Percentiles rank a stretch among this genome's conserved stretches.
These are phyloP conservation scores for Cystobasidium pallidum DNA, from an alignment of 1,284 basidiomycete species.

Conservation along the genomic window DNA sequence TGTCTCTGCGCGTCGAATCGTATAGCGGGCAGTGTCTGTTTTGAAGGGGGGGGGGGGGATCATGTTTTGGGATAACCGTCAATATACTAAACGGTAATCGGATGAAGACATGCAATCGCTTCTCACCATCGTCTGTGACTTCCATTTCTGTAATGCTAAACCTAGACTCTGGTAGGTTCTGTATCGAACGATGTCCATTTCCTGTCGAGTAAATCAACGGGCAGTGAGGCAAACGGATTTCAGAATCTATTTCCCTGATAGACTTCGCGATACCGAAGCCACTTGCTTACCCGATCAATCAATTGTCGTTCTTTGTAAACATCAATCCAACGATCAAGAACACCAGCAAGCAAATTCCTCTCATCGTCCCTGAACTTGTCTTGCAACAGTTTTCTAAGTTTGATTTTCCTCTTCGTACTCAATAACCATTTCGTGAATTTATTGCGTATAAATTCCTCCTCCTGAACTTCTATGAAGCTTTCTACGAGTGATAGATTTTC, in stretches of 20 bases:
- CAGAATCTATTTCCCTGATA: no score
- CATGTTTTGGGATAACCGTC: background rate
- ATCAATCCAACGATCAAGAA: constrained; percentile 29
- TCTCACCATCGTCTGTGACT: constrained; percentile 32
- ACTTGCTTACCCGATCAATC: constrained; percentile 10
- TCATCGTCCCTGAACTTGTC: constrained; percentile 18
- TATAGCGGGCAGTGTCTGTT: constrained; percentile 43
- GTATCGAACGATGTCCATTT: constrained; percentile 28
- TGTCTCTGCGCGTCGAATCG: constrained; percentile 23
- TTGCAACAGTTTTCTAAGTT: background rate
- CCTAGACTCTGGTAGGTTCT: constrained; percentile 7
- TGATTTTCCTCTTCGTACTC: constrained; percentile 16
- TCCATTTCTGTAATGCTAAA: constrained; percentile 22
- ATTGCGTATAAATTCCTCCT: constrained; percentile 26
- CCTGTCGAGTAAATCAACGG: constrained; percentile 20
- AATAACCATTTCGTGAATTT: constrained; percentile 33
- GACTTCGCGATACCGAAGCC: background rate
- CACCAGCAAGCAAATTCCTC: constrained; percentile 2
- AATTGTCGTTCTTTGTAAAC: constrained; percentile 31
- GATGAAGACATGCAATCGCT: background rate
- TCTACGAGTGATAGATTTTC: constrained; percentile 37
- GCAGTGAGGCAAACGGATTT: no score
- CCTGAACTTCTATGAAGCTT: constrained; percentile 40
- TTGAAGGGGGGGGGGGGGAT: background rate
- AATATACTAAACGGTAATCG: no score